Evolutionary conservation across 176 grass and related monocot genomes (phyloP), one percentile per base, ranked within the genome.

Genomic region (Calamus simplicifolius): DNA sequence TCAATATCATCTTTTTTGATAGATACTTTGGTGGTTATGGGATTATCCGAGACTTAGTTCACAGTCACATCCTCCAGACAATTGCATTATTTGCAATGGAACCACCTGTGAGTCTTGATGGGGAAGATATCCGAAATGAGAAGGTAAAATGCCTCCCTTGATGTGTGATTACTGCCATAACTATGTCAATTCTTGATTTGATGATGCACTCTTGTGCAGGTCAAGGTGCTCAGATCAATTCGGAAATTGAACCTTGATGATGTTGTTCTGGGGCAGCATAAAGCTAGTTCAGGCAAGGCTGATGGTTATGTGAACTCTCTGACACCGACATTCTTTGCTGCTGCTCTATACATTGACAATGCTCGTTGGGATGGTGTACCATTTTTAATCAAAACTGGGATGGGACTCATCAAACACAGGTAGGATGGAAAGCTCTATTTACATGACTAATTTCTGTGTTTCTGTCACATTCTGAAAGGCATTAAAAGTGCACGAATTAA

Each of bases 51-150:
- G 92, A 96, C 73, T 85, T 96, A 68, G 80, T 96, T 63, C 87
- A 96, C 18, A 96, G 71, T 70, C 92, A 96, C 71, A 85, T 90
- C 65, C 83, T 96, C 67, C 92, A 96, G 72, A 90, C 87, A 79
- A 70, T 90, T 72, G 83, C 92, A 3, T 72, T 96, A 50, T 90
- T 96, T 59, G 86, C 87, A 52, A 96, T 96, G 92, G 92, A 96
- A 80, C 83, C 64, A 23, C 92, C 87, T 49, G 92, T 90, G 54
- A 85, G 83, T 60, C 86, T 96, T 76, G 74, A 90, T 68, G 91
- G 91, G 69, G 86, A 96, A 78, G 91, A 96, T 74, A 90, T 96
- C 67, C 77, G 86, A 63, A 75, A 96, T 86, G 91, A 96, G 77
- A 95, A 96, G 91, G 90, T 86, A 70, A 67, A 29, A 59, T 17